phyloP scores from a whole-genome alignment of 192 early-diverging fungal genomes.

The Hyaloraphidium curvatum region DNA sequence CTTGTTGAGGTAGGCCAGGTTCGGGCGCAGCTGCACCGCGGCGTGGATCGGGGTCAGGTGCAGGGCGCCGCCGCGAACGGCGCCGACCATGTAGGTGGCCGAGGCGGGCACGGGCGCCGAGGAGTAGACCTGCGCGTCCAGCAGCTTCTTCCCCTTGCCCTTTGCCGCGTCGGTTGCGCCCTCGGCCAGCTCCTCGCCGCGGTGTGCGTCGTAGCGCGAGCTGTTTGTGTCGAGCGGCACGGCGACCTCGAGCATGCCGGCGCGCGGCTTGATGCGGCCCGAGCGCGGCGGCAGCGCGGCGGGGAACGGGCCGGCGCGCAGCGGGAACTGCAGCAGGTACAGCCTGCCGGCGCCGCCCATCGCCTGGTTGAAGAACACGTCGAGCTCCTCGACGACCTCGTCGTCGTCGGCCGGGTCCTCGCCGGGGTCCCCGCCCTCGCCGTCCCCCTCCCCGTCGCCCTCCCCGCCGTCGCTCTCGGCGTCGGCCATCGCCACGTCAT shows the following conservation, averaged over 20 bases:
- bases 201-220: conserved; percentile 51
- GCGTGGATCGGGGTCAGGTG: conserved; percentile 64
- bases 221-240: conserved; percentile 54
- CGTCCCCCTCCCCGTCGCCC: neutral
- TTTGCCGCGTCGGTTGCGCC: conserved; percentile 58
- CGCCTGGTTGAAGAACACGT: conserved; percentile 54
- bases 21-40: conserved; percentile 67
- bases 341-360: conserved; percentile 50
- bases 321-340: conserved; percentile 70
- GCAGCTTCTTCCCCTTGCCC: conserved; percentile 34
- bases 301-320: conserved; percentile 16
- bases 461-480: neutral
- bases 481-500: neutral
- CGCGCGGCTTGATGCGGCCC: conserved; percentile 63
- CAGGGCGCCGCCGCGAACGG: conserved; percentile 50
- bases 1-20: conserved; percentile 69
- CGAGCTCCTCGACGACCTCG: conserved; percentile 50
- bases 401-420: conserved; percentile 26
- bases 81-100: conserved; percentile 69
- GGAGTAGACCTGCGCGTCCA: conserved; percentile 63
- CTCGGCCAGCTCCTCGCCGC: conserved; percentile 54
- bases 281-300: conserved; percentile 24
- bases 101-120: conserved; percentile 57
- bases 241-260: conserved; percentile 69
- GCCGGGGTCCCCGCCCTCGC: conserved; percentile 25